Evolutionary conservation across 2,329 filamentous ascomycete genomes (phyloP).

Genomic region (Emmonsiellopsis sp.): DNA sequence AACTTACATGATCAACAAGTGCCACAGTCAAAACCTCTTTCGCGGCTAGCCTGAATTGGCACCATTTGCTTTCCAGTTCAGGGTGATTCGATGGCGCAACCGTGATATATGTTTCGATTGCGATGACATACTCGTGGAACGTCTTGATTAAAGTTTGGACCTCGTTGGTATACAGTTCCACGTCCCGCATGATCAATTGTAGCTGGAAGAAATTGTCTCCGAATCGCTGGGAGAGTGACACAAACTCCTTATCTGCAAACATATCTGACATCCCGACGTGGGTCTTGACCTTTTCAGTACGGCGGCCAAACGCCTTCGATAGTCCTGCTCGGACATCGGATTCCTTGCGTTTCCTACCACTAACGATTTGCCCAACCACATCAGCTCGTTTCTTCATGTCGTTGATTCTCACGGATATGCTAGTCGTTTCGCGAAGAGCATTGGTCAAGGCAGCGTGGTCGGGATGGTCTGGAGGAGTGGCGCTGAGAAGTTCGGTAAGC

Average conservation of each 20-base stretch:
- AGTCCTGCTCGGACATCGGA: constrained; percentile 78
- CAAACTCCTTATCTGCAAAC: constrained; percentile 73
- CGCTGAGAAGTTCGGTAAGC: constrained; percentile 66
- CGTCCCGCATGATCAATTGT: constrained; percentile 84
- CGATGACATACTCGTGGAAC: constrained; percentile 69
- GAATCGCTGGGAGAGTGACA: constrained; percentile 73
- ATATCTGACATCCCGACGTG: constrained; percentile 55
- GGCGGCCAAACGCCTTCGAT: constrained; percentile 80
- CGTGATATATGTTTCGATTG: constrained; percentile 74
- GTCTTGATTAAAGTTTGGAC: constrained; percentile 70
- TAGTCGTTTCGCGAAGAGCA: constrained; percentile 60
- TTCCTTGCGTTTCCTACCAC: constrained; percentile 70
- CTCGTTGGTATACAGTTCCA: constrained; percentile 85
- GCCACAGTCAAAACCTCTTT: constrained; percentile 75
- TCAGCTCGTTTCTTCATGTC: constrained; percentile 92
- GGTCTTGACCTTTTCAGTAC: constrained; percentile 74
- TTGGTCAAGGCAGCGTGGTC: constrained; percentile 63
- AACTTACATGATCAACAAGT: constrained; percentile 67
- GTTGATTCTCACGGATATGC: constrained; percentile 64
- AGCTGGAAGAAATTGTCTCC: constrained; percentile 85
- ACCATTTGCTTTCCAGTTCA: constrained; percentile 90
- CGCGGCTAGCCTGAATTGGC: constrained; percentile 78
- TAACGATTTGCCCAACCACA: constrained; percentile 79
- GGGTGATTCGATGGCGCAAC: constrained; percentile 60
- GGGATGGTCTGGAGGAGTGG: constrained; percentile 73